phyloP scores from a whole-genome alignment of 306 rosid species.

The Glycine tomentella region DNA sequence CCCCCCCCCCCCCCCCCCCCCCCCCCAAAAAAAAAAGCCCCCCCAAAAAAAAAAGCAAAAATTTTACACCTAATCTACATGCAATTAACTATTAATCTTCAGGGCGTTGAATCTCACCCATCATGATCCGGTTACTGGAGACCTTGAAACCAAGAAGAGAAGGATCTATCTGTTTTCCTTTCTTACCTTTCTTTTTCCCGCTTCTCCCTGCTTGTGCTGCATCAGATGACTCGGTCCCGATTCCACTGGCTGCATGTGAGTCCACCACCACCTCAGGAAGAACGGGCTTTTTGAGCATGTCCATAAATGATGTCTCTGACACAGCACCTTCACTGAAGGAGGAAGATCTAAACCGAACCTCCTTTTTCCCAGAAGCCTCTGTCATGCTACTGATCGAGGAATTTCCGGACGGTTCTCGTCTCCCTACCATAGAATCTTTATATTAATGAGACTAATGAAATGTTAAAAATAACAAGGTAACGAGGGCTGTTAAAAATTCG shows the following conservation, averaged over 20 bases:
- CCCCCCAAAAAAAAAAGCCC: background rate
- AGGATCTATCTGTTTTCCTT: constrained; percentile 80
- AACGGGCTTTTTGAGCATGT: constrained; percentile 70
- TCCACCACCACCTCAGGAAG: constrained; percentile 64
- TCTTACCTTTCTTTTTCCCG: constrained; percentile 81
- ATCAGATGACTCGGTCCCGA: constrained; percentile 54
- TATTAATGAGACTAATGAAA: constrained; percentile 24
- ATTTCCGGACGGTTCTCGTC: constrained; percentile 51
- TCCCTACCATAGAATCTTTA: constrained; percentile 43
- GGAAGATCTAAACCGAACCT: constrained; percentile 59
- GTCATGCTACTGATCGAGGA: constrained; percentile 41
- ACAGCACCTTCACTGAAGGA: constrained; percentile 66
- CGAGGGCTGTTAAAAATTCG: background rate
- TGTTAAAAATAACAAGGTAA: background rate
- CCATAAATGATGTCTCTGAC: constrained; percentile 75
- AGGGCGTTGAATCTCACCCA: constrained; percentile 82
- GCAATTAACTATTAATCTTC: constrained; percentile 55
- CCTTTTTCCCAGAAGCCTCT: constrained; percentile 63
- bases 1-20: no score
- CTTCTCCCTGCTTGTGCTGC: constrained; percentile 60
- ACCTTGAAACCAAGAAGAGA: constrained; percentile 81
- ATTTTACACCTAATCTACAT: constrained; percentile 44
- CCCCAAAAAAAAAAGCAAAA: constrained; percentile 18
- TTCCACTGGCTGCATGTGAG: constrained; percentile 51
- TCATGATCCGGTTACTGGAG: constrained; percentile 76